Percentiles rank a stretch among this genome's conserved stretches.
Conservation (phyloP, 2,329 filamentous ascomycete genomes). For the Clonostachys sp. region DNA sequence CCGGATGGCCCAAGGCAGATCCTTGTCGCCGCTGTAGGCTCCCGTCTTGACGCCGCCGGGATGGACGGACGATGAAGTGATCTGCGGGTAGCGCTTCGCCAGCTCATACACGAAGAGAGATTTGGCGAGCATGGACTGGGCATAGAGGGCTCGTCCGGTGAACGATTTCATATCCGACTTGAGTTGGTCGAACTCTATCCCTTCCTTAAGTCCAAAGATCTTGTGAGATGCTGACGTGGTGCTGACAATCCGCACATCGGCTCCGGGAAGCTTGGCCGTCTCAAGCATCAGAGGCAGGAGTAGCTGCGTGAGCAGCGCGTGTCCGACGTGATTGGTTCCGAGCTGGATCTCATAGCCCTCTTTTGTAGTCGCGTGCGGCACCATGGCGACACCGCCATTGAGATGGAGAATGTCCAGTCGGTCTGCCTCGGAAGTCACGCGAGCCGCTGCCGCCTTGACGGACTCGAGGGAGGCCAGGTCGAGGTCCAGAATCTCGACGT, state of each 20-base stretch:
- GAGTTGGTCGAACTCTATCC: conserved; percentile 13
- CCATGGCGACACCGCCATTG: conserved; percentile 37
- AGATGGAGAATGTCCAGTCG: conserved; percentile 34
- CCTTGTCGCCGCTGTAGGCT: not conserved
- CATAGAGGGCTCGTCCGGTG: conserved; percentile 6
- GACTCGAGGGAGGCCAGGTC: conserved; percentile 38
- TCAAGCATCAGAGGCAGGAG: conserved; percentile 15
- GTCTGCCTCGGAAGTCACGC: conserved; percentile 20
- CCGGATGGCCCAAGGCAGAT: conserved; percentile 1
- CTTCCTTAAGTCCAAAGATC: not conserved
- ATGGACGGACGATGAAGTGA: conserved; percentile 9
- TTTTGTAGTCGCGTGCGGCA: conserved; percentile 21
- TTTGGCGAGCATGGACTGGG: conserved; percentile 16
- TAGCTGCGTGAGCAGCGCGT: conserved; percentile 33
- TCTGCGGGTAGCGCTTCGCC: conserved; percentile 7
- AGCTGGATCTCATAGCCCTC: conserved; percentile 42
- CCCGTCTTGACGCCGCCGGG: conserved; percentile 9
- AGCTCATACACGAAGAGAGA: conserved; percentile 12
- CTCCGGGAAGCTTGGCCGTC: conserved; percentile 9
- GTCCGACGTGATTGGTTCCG: conserved; percentile 40
- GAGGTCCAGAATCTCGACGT: conserved; percentile 21
- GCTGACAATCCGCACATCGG: not conserved
- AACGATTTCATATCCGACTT: conserved; percentile 3
- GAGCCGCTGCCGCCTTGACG: conserved; percentile 28
- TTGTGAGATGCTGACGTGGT: not conserved